These are phyloP conservation scores for Dipodascus albidus DNA, from an alignment of 805 yeast species.

Conservation along the genomic window DNA sequence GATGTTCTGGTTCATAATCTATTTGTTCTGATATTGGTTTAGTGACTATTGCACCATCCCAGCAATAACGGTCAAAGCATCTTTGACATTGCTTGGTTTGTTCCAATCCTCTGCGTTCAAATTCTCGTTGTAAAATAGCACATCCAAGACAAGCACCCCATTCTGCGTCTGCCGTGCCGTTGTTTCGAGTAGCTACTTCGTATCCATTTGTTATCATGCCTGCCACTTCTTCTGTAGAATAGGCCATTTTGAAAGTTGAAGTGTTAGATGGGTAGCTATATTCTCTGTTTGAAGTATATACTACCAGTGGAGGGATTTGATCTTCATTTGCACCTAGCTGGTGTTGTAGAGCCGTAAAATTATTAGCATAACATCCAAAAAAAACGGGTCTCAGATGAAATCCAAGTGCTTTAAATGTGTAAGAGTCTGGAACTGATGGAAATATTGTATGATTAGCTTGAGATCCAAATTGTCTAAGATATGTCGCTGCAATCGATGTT, in stretches of 20 bases:
- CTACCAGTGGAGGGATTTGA: conserved; percentile 54
- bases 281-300: conserved; percentile 69
- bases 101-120: conserved; percentile 52
- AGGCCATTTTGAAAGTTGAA: conserved; percentile 58
- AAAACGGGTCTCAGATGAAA: conserved; percentile 44
- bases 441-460: conserved; percentile 32
- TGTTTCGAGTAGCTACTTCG: conserved; percentile 57
- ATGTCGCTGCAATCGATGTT: conserved; percentile 29
- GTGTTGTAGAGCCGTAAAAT: conserved; percentile 47
- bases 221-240: conserved; percentile 45
- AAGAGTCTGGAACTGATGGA: conserved; percentile 32
- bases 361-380: conserved; percentile 65
- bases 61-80: conserved; percentile 71
- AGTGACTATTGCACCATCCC: conserved; percentile 43
- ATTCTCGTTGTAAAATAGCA: conserved; percentile 72
- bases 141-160: conserved; percentile 76
- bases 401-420: conserved; percentile 53
- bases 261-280: conserved; percentile 55
- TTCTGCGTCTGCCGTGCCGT: conserved; percentile 56
- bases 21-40: neutral
- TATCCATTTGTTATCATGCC: conserved; percentile 66
- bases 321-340: conserved; percentile 38
- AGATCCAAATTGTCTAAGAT: conserved; percentile 18
- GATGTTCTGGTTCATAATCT: neutral
- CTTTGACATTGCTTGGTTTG: conserved; percentile 60